These are phyloP conservation scores for Posidonia oceanica DNA, from an alignment of 116 monocot species.

Conservation along the genomic window DNA sequence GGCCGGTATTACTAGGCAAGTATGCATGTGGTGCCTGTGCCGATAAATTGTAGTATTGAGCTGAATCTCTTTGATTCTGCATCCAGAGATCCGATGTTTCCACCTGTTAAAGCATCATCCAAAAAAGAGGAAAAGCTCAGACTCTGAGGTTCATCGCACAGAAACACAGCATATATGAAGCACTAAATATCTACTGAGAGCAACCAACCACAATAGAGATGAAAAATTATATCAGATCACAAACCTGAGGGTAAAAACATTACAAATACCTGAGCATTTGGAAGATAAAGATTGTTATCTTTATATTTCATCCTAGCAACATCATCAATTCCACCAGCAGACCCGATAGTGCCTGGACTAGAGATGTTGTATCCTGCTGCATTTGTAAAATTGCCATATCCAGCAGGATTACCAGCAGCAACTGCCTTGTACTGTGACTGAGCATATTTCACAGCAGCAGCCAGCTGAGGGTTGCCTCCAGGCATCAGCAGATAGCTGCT, in stretches of 20 bases:
- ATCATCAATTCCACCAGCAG: conserved; percentile 40
- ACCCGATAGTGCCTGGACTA: conserved; percentile 35
- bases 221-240: neutral
- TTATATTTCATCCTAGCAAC: conserved; percentile 61
- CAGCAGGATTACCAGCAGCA: conserved; percentile 29
- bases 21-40: conserved; percentile 40
- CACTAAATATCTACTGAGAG: neutral
- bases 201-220: neutral
- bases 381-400: conserved; percentile 52
- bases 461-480: conserved; percentile 44
- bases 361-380: conserved; percentile 37
- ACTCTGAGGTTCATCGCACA: neutral
- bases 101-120: conserved; percentile 17
- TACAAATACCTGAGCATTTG: conserved; percentile 53
- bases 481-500: conserved; percentile 70
- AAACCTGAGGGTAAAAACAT: neutral
- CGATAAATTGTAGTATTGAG: conserved; percentile 51
- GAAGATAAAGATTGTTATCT: conserved; percentile 53
- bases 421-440: conserved; percentile 65
- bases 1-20: conserved; percentile 18
- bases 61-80: conserved; percentile 51
- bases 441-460: conserved; percentile 42
- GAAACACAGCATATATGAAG: too few relatives aligned
- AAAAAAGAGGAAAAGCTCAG: neutral
- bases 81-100: conserved; percentile 77